Evolutionary conservation across 208 protist species (phyloP).

Genomic region (Crithidia thermophila): DNA sequence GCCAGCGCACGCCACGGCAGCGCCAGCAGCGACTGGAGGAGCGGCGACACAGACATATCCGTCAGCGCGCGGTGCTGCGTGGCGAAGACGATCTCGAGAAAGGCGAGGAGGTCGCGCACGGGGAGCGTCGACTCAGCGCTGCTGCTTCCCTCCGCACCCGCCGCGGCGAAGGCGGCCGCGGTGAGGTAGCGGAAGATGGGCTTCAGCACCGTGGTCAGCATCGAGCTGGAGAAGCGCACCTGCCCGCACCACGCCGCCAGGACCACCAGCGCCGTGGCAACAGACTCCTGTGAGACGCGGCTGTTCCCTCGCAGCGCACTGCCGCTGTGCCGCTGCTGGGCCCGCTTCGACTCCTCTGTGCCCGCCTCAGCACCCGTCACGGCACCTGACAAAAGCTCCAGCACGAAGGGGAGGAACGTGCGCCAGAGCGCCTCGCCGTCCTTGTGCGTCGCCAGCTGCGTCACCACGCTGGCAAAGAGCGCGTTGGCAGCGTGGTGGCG

Average conservation of each 20-base stretch:
- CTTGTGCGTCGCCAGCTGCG: constrained; percentile 52
- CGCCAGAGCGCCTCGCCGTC: constrained; percentile 77
- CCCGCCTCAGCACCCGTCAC: constrained; percentile 26
- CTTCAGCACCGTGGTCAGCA: constrained; percentile 60
- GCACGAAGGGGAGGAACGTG: constrained; percentile 69
- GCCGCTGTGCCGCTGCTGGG: constrained; percentile 10
- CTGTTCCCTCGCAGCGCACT: constrained; percentile 3
- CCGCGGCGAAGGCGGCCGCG: constrained; percentile 6
- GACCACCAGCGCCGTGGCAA: constrained; percentile 73
- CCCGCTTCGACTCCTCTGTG: constrained; percentile 20
- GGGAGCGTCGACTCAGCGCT: constrained; percentile 32
- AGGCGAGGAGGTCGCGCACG: constrained; percentile 54
- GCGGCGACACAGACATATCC: constrained; percentile 54
- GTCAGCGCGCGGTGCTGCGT: constrained; percentile 56
- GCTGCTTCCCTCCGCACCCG: background rate
- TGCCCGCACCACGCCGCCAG: constrained; percentile 72
- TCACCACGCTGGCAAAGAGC: constrained; percentile 76
- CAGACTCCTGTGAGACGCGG: constrained; percentile 42
- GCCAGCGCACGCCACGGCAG: constrained; percentile 64
- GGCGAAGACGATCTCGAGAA: constrained; percentile 66
- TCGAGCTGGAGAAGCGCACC: constrained; percentile 63
- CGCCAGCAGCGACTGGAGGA: constrained; percentile 51
- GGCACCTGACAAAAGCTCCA: constrained; percentile 64
- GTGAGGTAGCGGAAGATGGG: constrained; percentile 53
- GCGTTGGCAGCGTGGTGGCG: constrained; percentile 77